A percentile compares a stretch with the other conserved stretches of the same genome.
phyloP scores from a whole-genome alignment of 805 yeast species.

The Starmerella powellii region DNA sequence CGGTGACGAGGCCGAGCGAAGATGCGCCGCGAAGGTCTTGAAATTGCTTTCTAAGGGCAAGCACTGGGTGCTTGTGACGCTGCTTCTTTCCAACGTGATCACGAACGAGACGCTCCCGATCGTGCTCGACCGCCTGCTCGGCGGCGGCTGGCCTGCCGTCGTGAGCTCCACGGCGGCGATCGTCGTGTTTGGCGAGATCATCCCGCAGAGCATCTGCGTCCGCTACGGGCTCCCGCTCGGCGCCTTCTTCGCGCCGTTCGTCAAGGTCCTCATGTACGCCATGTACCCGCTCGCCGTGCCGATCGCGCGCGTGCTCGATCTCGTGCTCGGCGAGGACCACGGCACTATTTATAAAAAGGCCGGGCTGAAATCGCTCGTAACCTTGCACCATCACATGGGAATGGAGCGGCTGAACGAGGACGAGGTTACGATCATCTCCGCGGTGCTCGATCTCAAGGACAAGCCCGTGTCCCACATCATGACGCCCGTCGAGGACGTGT shows the following conservation, averaged over 20 bases:
- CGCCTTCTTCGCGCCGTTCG: slow-evolving; percentile 81
- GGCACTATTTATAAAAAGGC: slow-evolving; percentile 88
- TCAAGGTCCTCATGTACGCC: slow-evolving; percentile 66
- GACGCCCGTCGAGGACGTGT: slow-evolving; percentile 90
- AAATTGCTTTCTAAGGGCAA: slow-evolving; percentile 66
- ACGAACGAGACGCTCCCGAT: slow-evolving; percentile 93
- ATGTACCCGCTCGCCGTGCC: slow-evolving; percentile 93
- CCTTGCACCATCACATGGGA: slow-evolving; percentile 88
- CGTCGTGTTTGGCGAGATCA: slow-evolving; percentile 90
- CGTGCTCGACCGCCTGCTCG: slow-evolving; percentile 79
- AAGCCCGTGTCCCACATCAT: slow-evolving; percentile 74
- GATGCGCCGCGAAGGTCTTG: slow-evolving; percentile 60
- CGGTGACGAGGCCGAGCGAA: slow-evolving; percentile 57
- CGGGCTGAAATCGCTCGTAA: slow-evolving; percentile 86
- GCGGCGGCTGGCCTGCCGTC: slow-evolving; percentile 97
- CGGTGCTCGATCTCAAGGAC: slow-evolving; percentile 87
- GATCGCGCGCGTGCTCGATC: slow-evolving; percentile 66
- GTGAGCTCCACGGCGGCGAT: slow-evolving; percentile 84
- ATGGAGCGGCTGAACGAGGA: slow-evolving; percentile 86
- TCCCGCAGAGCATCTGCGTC: slow-evolving; percentile 89
- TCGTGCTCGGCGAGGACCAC: slow-evolving; percentile 83
- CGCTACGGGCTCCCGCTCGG: slow-evolving; percentile 88
- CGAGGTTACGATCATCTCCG: slow-evolving; percentile 89
- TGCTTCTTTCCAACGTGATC: slow-evolving; percentile 73
- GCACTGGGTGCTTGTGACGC: slow-evolving; percentile 91